Conservation (phyloP, 2,329 filamentous ascomycete species). For the Pyricularia pennisetigena region DNA sequence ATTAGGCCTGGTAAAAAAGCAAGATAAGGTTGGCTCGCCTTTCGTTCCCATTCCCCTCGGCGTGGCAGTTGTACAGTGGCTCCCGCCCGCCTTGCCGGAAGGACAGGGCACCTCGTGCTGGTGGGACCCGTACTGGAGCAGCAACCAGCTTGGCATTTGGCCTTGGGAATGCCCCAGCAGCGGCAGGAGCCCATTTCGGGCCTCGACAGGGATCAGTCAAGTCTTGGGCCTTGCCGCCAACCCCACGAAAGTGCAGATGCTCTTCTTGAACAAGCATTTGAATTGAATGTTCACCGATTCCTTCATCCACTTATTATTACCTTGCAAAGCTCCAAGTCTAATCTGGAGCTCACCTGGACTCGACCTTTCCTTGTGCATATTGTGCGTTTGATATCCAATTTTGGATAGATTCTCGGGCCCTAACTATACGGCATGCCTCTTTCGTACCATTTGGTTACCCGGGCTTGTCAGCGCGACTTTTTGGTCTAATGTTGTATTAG, state of each 20-base stretch:
- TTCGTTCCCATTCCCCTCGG: neutral
- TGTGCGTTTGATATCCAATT: neutral
- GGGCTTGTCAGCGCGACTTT: neutral
- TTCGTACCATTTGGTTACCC: neutral
- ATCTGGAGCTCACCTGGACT: neutral
- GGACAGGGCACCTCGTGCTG: neutral
- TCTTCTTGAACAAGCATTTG: neutral
- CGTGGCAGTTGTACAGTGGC: conserved; percentile 4
- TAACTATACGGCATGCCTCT: neutral
- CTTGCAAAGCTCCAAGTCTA: neutral
- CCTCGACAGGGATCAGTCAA: neutral
- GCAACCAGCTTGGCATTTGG: neutral
- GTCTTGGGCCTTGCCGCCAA: neutral
- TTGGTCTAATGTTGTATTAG: neutral
- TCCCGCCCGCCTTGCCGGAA: neutral
- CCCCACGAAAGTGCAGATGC: neutral
- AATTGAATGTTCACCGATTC: neutral
- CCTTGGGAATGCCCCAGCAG: neutral
- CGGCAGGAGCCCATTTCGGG: neutral
- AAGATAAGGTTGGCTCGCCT: neutral
- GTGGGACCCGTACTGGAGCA: neutral
- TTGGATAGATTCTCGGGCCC: neutral
- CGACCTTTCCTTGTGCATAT: neutral
- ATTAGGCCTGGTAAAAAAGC: neutral
- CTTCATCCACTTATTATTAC: neutral